These are phyloP conservation scores for Oidiodendron maius DNA, from an alignment of 495 filamentous ascomycete genomes.

Conservation along the genomic window DNA sequence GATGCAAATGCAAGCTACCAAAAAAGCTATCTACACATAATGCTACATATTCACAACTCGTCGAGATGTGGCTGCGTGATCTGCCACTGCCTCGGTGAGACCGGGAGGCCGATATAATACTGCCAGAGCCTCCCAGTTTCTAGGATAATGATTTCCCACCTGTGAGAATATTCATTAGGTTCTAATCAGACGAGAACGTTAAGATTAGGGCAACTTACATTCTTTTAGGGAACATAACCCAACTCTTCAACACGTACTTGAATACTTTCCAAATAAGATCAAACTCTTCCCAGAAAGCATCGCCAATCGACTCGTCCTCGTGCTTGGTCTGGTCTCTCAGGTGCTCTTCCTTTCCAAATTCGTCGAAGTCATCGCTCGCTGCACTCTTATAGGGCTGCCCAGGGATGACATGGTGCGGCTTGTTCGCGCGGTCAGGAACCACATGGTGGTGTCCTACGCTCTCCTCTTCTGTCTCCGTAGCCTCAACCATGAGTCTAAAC, in stretches of 20 bases:
- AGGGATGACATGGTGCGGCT: constrained; percentile 32
- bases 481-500: constrained; percentile 67
- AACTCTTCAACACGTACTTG: constrained; percentile 61
- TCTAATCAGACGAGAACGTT: background rate
- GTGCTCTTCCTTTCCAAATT: constrained; percentile 33
- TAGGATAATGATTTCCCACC: constrained; percentile 50
- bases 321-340: constrained; percentile 18
- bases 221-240: constrained; percentile 59
- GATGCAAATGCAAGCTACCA: constrained; percentile 5
- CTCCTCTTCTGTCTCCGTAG: constrained; percentile 29
- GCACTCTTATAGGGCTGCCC: constrained; percentile 1
- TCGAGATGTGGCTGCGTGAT: constrained; percentile 50
- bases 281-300: constrained; percentile 60
- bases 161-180: too few species aligned
- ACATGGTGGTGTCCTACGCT: constrained; percentile 18
- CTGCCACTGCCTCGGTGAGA: constrained; percentile 62
- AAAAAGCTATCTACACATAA: background rate
- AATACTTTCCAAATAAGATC: constrained; percentile 52
- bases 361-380: constrained; percentile 24
- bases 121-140: constrained; percentile 64
- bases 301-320: constrained; percentile 37
- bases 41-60: constrained; percentile 42
- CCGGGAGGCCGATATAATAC: constrained; percentile 73
- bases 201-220: constrained; percentile 54
- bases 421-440: constrained; percentile 28